Base-by-base conservation (phyloP, 2,329 filamentous ascomycete genomes). In the Didymella arachidicola region DNA sequence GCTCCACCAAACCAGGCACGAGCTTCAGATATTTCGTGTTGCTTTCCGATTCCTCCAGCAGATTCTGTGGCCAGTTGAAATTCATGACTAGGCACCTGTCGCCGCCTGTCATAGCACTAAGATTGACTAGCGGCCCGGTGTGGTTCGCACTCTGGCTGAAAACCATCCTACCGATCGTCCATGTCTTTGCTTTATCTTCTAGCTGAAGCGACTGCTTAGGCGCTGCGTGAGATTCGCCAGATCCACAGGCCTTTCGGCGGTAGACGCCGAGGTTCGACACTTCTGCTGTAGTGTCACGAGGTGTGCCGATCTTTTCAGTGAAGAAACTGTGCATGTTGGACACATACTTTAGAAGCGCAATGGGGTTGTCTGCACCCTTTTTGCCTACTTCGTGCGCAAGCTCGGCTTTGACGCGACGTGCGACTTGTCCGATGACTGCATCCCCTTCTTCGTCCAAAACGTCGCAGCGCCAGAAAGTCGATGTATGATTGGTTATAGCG, bases 241-340 rank as follows among this genome's bases (percentile, higher is more conserved):
- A 8, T 7, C 8, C 8, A 10, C 1, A 11, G 19, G 7, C 10
- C 2, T 16, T 14, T 7, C 38, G 19, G 11, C 25, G 19, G 32
- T 79, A 71, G 2, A 77, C 66, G 0, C 81, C 82, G 4, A 83
- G 52, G 64, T 82, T 83, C 0, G 81, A 82, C 7, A 83, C 55
- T 60, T 83, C 81, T 22, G 78, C 80, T 8, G 72, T 77, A 16
- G 67, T 63, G 0, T 64, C 68, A 2, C 82, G 70, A 3, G 72
- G 63, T 42, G 77, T 75, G 3, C 80, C 81, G 1, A 80, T 19
- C 48, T 77, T 75, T 0, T 72, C 69, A 3, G 65, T 52, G 41
- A 80, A 77, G 12, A 78, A 69, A 1, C 74, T 72, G 3, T 75
- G 74, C 36, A 78, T 75, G 50, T 82, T 65, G 12, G 71, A 66